Base-by-base conservation (phyloP, 2,329 filamentous ascomycete genomes). In the Trichoderma sp. region DNA sequence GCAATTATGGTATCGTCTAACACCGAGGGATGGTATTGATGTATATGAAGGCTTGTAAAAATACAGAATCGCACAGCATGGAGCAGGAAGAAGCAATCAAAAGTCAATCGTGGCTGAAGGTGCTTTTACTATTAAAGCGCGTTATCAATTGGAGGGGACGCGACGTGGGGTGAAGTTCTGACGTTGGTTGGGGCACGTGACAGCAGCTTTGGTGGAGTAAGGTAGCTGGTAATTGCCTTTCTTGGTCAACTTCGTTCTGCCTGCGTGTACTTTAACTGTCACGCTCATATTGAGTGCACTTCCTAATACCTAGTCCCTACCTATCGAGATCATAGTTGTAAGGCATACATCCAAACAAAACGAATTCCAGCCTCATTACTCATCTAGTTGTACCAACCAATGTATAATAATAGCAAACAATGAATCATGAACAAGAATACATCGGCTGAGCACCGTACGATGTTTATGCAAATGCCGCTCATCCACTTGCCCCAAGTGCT, bases 131-230 rank as follows among this genome's bases (percentile, higher is more conserved):
- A 12, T 51, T 6, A n/a, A 24, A 24, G 70, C 61, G 61, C 56
- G 53, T 60, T 60, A 51, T 60, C 39, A 34, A 64, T 51, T 11
- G 56, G 64, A 43, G 58, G 64, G 64, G 71, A 73, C 71, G 71
- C 71, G 71, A 73, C 69, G 71, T 71, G 71, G 71, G 71, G 71
- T 24, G 36, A 39, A 15, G 61, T 57, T 32, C 28, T 51, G 36
- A 64, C 32, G 65, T 57, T 63, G 9, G 34, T n/a, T n/a, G 18
- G 28, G 30, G 53, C 63, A 64, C 56, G 57, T 61, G 70, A 56
- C 71, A 15, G 43, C 28, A 7, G 32, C 21, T 39, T 57, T 24
- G 9, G 47, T 51, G 47, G 47, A 51, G 34, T 34, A 34, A 34
- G 30, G 43, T 51, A 51, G 9, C 47, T 51, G n/a, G 47, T n/a